Percentiles rank a stretch among this genome's conserved stretches.
Evolutionary conservation across 106 monocot species (phyloP).

Genomic region (Apostasia shenzhenica): DNA sequence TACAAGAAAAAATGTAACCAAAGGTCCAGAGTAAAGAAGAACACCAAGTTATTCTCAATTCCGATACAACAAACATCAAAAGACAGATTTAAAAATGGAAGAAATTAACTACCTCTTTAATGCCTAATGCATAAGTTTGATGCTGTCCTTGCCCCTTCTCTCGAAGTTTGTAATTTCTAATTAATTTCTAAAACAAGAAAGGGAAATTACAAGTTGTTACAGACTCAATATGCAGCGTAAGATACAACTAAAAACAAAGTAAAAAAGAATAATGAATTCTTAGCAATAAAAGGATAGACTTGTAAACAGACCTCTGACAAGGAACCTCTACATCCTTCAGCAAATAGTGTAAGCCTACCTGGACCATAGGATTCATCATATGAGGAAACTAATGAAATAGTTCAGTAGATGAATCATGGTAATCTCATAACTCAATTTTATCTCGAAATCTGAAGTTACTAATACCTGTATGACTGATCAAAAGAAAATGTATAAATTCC

Average conservation of each 20-base stretch:
- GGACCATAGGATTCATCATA: conserved; percentile 22
- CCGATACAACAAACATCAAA: neutral
- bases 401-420: no score
- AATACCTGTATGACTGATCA: no score
- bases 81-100: neutral
- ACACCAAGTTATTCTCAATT: neutral
- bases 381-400: neutral
- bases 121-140: conserved; percentile 96
- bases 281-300: conserved; percentile 5
- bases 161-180: conserved; percentile 60
- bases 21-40: neutral
- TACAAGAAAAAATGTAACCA: no score
- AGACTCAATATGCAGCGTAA: neutral
- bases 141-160: conserved; percentile 84
- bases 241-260: neutral
- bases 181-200: conserved; percentile 69
- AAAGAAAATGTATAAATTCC: neutral
- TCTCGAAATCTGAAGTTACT: no score
- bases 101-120: conserved; percentile 71
- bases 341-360: conserved; percentile 91
- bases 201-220: neutral
- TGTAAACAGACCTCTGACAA: conserved; percentile 74
- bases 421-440: no score
- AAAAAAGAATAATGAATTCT: neutral
- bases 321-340: conserved; percentile 98